phyloP scores from a whole-genome alignment of 306 rosid genomes.

The Lithocarpus polystachyus region DNA sequence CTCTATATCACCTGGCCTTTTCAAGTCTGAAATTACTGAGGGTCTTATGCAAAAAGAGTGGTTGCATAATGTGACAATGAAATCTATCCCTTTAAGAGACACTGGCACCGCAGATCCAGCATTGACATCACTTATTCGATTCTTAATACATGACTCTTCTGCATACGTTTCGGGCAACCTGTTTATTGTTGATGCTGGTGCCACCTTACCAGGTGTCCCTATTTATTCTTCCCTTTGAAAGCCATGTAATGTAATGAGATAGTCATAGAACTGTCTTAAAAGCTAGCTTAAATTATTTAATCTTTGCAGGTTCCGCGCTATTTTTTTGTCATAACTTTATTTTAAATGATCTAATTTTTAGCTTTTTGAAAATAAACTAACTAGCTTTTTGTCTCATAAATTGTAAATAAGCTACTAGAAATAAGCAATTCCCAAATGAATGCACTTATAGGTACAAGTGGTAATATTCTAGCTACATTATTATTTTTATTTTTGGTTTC shows the following conservation, averaged over 20 bases:
- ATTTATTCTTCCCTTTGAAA: conserved; percentile 68
- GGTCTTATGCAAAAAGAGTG: conserved; percentile 62
- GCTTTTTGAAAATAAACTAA: too few species aligned
- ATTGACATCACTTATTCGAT: conserved; percentile 66
- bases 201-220: conserved; percentile 67
- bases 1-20: conserved; percentile 71
- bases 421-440: too few species aligned
- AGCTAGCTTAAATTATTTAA: too few species aligned
- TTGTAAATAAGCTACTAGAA: too few species aligned
- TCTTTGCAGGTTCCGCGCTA: too few species aligned
- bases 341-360: too few species aligned
- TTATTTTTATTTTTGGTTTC: too few species aligned
- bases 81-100: conserved; percentile 49
- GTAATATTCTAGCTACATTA: too few species aligned
- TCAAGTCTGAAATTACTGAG: conserved; percentile 74
- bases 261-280: not conserved
- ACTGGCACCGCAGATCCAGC: conserved; percentile 69
- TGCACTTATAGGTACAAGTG: too few species aligned
- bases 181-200: conserved; percentile 69
- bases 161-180: conserved; percentile 61
- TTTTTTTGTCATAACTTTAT: too few species aligned
- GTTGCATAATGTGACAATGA: conserved; percentile 52
- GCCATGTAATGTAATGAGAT: not conserved
- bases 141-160: conserved; percentile 72
- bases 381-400: too few species aligned